Percentiles rank a stretch among this genome's conserved stretches.
Evolutionary conservation across 2,329 filamentous ascomycete genomes (phyloP).

Genomic region (Penicillium sp.): DNA sequence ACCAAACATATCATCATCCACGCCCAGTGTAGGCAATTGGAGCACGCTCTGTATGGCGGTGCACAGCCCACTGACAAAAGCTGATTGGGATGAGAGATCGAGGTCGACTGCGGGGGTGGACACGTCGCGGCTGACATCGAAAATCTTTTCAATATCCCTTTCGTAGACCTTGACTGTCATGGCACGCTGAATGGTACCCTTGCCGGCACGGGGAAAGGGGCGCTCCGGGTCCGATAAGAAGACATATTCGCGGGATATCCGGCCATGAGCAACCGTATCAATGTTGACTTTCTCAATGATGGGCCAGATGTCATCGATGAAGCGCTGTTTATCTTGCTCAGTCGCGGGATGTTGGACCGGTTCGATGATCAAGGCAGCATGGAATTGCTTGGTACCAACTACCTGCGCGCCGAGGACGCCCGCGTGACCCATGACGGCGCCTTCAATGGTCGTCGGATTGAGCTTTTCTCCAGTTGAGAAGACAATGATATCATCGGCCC

Average conservation of each 20-base stretch:
- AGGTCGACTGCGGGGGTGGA: constrained; percentile 1
- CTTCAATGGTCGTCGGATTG: constrained; percentile 23
- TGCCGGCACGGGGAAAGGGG: constrained; percentile 6
- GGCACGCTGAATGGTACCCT: constrained; percentile 7
- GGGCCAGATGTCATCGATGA: constrained; percentile 8
- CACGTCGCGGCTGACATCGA: not conserved
- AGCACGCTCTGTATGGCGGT: not conserved
- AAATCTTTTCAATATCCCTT: not conserved
- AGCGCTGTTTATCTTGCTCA: not conserved
- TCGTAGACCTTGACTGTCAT: constrained; percentile 2
- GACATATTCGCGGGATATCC: constrained; percentile 3
- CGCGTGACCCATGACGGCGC: constrained; percentile 6
- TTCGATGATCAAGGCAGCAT: constrained; percentile 10
- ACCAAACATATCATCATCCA: not conserved
- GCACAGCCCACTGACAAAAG: no score
- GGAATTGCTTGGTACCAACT: constrained; percentile 10
- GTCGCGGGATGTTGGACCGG: not conserved
- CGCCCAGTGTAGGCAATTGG: not conserved
- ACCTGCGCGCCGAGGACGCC: constrained; percentile 13
- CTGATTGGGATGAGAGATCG: not conserved
- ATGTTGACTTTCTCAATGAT: constrained; percentile 5
- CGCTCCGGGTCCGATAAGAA: constrained; percentile 3
- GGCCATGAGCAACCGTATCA: constrained; percentile 5
- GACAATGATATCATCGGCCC: constrained; percentile 27
- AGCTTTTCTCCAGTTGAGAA: constrained; percentile 28